Base-by-base conservation (phyloP, 768 basidiomycete species). In the Porpolomopsis calyptriformis region DNA sequence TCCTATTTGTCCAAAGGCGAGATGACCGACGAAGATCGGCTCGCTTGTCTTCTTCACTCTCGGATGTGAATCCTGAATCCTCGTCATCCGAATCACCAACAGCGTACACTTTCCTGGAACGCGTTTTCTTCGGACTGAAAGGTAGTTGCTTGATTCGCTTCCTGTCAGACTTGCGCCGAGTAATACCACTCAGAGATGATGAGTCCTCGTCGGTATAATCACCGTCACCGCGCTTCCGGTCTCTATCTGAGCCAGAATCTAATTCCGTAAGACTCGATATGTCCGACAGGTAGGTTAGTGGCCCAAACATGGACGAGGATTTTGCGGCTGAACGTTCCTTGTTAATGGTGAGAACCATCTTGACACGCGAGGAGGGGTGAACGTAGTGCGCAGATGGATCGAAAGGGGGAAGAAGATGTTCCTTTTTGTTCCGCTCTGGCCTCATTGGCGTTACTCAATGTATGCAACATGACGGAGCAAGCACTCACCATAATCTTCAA, bases 111-210 rank as follows among this genome's bases (percentile, higher is more conserved):
- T 55, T 61, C 34, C 58, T 60, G 25, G 67, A 59, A 7, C 78
- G 72, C 29, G 74, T 73, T 61, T 80, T 85, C 57, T 61, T 72
- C 0, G 85, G 82, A 54, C 81, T 85, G 61, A 80, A 85, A 5
- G 81, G 82, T 27, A 83, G 70, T 29, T n/a, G 57, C 55, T 60
- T 54, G 49, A 31, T 48, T 56, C 18, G 49, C 35, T 53, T 46
- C 20, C n/a, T n/a, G n/a, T n/a, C n/a, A n/a, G n/a, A n/a, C n/a
- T n/a, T n/a, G n/a, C n/a, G n/a, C n/a, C n/a, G n/a, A n/a, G n/a
- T n/a, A n/a, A n/a, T n/a, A n/a, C n/a, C n/a, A n/a, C n/a, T n/a
- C n/a, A n/a, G n/a, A n/a, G n/a, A n/a, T n/a, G n/a, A n/a, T n/a
- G n/a, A n/a, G n/a, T 49, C 50, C 27, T 40, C 49, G 22, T 53